These are phyloP conservation scores for Ligustrum vulgare DNA, from an alignment of 257 asterid species.

Conservation along the genomic window DNA sequence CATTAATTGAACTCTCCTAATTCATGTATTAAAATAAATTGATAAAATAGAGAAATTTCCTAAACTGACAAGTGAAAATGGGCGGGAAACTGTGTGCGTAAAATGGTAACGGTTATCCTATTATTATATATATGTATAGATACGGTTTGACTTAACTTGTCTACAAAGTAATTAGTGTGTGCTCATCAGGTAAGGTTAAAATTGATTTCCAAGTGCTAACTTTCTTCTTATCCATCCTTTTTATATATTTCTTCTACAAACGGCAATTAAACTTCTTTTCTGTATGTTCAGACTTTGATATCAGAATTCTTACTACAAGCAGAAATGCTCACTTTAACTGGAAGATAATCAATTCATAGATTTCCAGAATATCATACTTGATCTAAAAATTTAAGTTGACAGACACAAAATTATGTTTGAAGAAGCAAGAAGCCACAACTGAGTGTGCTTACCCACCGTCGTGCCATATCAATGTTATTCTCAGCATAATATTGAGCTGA, in stretches of 20 bases:
- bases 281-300: neutral
- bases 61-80: no score
- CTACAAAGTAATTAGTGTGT: neutral
- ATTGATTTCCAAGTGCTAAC: neutral
- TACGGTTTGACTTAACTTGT: neutral
- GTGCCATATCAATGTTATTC: conserved; percentile 67
- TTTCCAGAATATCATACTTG: neutral
- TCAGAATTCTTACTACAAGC: neutral
- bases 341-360: neutral
- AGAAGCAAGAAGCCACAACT: conserved; percentile 35
- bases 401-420: neutral
- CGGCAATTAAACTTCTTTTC: neutral
- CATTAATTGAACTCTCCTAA: no score
- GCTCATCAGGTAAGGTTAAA: neutral
- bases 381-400: neutral
- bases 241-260: neutral
- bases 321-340: neutral
- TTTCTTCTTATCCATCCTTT: neutral
- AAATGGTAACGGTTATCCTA: no score
- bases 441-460: conserved; percentile 96
- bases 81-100: no score
- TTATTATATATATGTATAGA: no score
- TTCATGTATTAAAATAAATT: no score
- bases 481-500: conserved; percentile 76
- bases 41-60: no score